Base-by-base conservation (phyloP, 192 early-diverging fungal species). In the Ambispora gerdemannii region DNA sequence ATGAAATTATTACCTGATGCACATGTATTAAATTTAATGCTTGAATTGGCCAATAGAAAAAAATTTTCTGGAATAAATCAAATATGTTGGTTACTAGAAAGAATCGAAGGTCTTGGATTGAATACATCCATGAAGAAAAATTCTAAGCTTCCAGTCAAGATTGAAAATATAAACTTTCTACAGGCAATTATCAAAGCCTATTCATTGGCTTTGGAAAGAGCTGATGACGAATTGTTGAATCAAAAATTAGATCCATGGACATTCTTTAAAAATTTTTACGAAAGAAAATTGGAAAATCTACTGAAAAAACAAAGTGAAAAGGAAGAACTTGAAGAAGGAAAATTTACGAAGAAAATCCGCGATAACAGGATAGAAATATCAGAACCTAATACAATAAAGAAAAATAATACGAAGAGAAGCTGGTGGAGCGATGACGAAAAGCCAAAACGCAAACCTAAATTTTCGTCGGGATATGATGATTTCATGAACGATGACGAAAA, bases 1-100 rank as follows among this genome's bases (percentile, higher is more conserved):
- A 31, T 25, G 13, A 20, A 31, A 19, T 8, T 65, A 50, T 50
- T 27, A 61, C 17, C 28, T n/a, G 47, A 65, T 65, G 15, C 38
- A 30, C 59, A 61, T 30, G n/a, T 61, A 7, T 31, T 61, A 30
- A 61, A 30, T 61, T 15, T 61, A 25, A 61, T 61, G 27, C 28
- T 61, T 6, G 59, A 61, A 10, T 61, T 61, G 30, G 28, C 59
- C 3, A 61, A 15, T 61, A 61, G 20, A 3, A 24, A 30, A 33
- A 28, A 61, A 30, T 7, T 30, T 3, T 4, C 13, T 13, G 3
- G 6, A 8, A 25, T 34, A 30, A 61, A 15, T 4, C 13, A 7
- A 34, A 7, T 61, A 11, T 15, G 27, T 34, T 61, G 59, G 17
- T 31, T 15, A 15, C 33, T 61, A 24, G 17, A 61, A 22, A 11